phyloP scores from a whole-genome alignment of 139 green algal species.

The Yamagishiella unicocca region DNA sequence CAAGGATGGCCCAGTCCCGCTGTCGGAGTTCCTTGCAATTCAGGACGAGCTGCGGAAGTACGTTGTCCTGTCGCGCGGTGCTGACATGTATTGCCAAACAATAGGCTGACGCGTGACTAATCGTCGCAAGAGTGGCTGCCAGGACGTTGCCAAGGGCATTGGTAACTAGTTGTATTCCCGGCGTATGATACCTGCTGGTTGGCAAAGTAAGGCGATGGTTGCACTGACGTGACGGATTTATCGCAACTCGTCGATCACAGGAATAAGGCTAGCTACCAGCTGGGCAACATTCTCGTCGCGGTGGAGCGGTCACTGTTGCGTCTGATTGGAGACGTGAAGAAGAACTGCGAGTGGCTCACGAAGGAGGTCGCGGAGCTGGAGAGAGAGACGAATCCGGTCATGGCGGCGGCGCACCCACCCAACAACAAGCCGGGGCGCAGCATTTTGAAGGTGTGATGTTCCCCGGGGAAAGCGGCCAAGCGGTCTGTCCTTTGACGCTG shows the following conservation, averaged over 20 bases:
- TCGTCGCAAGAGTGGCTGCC: too few relatives aligned
- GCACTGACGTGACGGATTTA: not conserved
- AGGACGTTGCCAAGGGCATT: too few relatives aligned
- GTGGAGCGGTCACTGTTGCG: constrained; percentile 53
- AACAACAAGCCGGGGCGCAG: constrained; percentile 11
- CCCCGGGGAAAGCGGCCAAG: not conserved
- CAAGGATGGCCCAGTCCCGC: constrained; percentile 4
- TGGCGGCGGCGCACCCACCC: constrained; percentile 2
- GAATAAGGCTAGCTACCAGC: constrained; percentile 44
- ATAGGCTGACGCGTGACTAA: too few relatives aligned
- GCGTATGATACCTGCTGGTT: too few relatives aligned
- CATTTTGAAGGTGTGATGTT: constrained; percentile 46
- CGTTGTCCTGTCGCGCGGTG: too few relatives aligned
- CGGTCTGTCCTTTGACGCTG: not conserved
- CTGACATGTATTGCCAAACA: too few relatives aligned
- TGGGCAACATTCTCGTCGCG: constrained; percentile 21
- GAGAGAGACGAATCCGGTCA: constrained; percentile 43
- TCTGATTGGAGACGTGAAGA: constrained; percentile 52
- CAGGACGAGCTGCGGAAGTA: constrained; percentile 56
- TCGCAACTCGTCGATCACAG: constrained; percentile 7
- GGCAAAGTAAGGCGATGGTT: too few relatives aligned
- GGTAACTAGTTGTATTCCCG: too few relatives aligned
- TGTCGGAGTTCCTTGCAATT: constrained; percentile 45
- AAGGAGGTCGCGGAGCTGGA: constrained; percentile 58
- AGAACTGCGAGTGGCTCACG: constrained; percentile 48